Base-by-base conservation (phyloP, 2,329 filamentous ascomycete species). In the Fusarium lateritium region DNA sequence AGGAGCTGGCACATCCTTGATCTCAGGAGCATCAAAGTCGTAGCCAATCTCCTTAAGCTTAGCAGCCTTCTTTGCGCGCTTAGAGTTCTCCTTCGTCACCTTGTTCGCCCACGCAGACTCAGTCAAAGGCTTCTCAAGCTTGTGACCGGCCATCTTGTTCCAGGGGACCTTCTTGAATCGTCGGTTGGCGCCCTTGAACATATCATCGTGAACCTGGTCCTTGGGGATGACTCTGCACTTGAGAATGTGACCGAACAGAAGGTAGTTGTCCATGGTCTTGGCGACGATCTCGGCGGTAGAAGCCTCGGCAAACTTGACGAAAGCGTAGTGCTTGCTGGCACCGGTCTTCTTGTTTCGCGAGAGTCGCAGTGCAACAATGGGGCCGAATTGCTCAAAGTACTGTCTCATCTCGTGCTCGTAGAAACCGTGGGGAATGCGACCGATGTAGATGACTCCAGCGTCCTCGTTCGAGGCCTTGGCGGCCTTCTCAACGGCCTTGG, bases 211-310 rank as follows among this genome's bases (percentile, higher is more conserved):
- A 43, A 97, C 84, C 76, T 94, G 90, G 64, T 92, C 93, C 59
- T 89, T 83, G 6, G 93, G 89, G 6, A 98, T 87, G 24, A 90
- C 83, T 77, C 93, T 92, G 81, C 94, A 95, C 81, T 97, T 95
- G 73, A 99, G 85, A 66, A 98, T 92, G 79, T 98, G 95, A 7
- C 94, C 93, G 79, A 97, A 98, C 76, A 99, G 87, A 39, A 98
- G 89, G 81, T 99, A 99, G 82, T 94, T 97, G 85, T 98, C 89
- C 96, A 99, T 99, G 22, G 96, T 97, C 82, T 94, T 93, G 50
- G 93, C 91, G 31, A 97, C 95, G 73, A 98, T 94, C 75, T 93
- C 91, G 39, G 96, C 95, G n/a, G 87, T 88, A 69, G 81, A 82
- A 49, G 94, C 92, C 59, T 94, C 91, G 34, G 85, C 83, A 76